Conservation (phyloP, 805 yeast genomes). For the Starmerella apicola region DNA sequence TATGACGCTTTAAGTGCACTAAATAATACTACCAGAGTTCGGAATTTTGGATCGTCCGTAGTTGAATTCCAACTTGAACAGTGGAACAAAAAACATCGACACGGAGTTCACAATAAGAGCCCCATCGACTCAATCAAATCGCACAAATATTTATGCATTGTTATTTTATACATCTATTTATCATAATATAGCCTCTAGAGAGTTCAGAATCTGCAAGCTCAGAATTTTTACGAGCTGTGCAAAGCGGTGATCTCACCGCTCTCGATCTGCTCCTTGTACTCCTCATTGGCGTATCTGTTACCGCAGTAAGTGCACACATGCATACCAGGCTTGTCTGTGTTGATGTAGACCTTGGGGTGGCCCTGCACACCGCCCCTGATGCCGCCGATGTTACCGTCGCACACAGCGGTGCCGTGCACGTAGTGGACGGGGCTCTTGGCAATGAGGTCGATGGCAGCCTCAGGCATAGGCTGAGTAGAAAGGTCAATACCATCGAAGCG, state of each 20-base stretch:
- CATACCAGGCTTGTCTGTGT: slow-evolving; percentile 62
- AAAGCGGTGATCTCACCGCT: slow-evolving; percentile 15
- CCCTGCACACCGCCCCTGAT: slow-evolving; percentile 49
- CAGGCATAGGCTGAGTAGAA: slow-evolving; percentile 58
- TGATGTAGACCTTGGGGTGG: slow-evolving; percentile 72
- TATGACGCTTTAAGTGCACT: no score
- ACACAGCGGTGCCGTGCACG: slow-evolving; percentile 58
- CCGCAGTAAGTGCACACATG: slow-evolving; percentile 67
- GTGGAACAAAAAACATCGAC: no score
- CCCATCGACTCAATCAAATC: no score
- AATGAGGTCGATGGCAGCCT: slow-evolving; percentile 74
- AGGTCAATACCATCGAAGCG: slow-evolving; percentile 64
- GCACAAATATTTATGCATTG: no score
- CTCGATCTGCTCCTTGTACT: slow-evolving; percentile 20
- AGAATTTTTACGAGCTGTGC: slow-evolving; percentile 6
- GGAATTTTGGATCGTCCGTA: no score
- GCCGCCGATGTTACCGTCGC: slow-evolving; percentile 53
- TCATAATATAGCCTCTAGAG: no score
- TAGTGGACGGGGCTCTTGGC: slow-evolving; percentile 59
- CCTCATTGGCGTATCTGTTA: slow-evolving; percentile 23
- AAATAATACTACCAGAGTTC: no score
- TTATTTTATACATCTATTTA: no score
- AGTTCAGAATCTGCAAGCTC: no score
- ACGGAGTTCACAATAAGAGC: no score
- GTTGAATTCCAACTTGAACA: no score